Percentiles rank a stretch among this genome's conserved stretches.
phyloP scores from a whole-genome alignment of 768 basidiomycete genomes.

The Pisolithus microcarpus region DNA sequence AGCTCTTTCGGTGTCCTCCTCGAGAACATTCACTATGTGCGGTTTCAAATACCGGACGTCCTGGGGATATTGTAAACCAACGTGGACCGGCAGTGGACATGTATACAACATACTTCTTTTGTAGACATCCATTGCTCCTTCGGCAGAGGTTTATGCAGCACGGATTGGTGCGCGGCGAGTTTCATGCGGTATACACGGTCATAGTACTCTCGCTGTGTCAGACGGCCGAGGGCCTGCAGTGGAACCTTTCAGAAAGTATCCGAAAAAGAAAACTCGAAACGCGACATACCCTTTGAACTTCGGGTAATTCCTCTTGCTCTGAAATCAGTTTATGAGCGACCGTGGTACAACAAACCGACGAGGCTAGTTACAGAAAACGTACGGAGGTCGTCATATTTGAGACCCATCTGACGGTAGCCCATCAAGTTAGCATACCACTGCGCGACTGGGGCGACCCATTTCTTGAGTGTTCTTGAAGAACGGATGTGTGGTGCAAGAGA shows the following conservation, averaged over 20 bases:
- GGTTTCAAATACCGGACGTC: slow-evolving; percentile 86
- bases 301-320: slow-evolving; percentile 73
- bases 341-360: neutral
- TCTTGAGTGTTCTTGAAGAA: slow-evolving; percentile 59
- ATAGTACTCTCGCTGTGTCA: slow-evolving; percentile 73
- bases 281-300: slow-evolving; percentile 66
- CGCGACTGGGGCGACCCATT: slow-evolving; percentile 69
- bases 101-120: slow-evolving; percentile 53
- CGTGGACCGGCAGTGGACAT: neutral
- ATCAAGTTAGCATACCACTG: slow-evolving; percentile 73
- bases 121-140: slow-evolving; percentile 74
- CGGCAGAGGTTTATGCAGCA: slow-evolving; percentile 73
- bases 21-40: slow-evolving; percentile 61
- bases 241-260: neutral
- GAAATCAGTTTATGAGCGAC: neutral
- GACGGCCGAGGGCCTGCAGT: slow-evolving; percentile 70
- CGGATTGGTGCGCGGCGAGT: slow-evolving; percentile 64
- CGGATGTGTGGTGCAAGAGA: slow-evolving; percentile 75
- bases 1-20: slow-evolving; percentile 70
- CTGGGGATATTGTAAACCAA: slow-evolving; percentile 34
- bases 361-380: slow-evolving; percentile 27
- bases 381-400: slow-evolving; percentile 95
- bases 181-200: slow-evolving; percentile 90
- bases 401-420: slow-evolving; percentile 82
- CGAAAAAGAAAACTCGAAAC: neutral